Evolutionary conservation across 345 rosid species (phyloP).

Genomic region (Camelina hispida): DNA sequence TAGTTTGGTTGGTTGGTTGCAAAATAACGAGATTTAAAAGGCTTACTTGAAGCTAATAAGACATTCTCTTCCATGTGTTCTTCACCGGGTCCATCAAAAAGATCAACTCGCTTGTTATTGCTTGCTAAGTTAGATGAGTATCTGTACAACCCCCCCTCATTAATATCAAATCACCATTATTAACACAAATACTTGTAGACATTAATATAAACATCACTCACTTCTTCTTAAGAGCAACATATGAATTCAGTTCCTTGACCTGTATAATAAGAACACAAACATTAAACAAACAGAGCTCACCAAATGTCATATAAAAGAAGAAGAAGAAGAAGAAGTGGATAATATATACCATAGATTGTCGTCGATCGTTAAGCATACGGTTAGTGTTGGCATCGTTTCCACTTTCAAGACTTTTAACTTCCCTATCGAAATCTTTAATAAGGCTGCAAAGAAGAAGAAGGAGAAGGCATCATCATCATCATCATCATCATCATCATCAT

Average conservation of each 20-base stretch:
- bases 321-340: not conserved
- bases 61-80: slow-evolving; percentile 83
- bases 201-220: slow-evolving; percentile 37
- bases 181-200: not conserved
- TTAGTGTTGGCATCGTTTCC: slow-evolving; percentile 67
- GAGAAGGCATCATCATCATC: slow-evolving; percentile 11
- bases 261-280: slow-evolving; percentile 43
- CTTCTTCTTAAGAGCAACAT: slow-evolving; percentile 83
- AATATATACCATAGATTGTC: slow-evolving; percentile 72
- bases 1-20: slow-evolving; percentile 25
- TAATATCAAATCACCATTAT: slow-evolving; percentile 15
- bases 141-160: slow-evolving; percentile 50
- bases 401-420: slow-evolving; percentile 71
- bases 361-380: slow-evolving; percentile 77
- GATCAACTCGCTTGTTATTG: slow-evolving; percentile 82
- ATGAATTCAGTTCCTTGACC: slow-evolving; percentile 85
- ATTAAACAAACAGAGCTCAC: slow-evolving; percentile 6
- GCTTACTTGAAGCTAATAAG: slow-evolving; percentile 85
- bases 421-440: slow-evolving; percentile 89
- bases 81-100: slow-evolving; percentile 86
- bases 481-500: not conserved
- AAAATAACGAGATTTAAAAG: slow-evolving; percentile 17
- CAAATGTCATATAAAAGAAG: not conserved
- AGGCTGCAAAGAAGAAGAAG: slow-evolving; percentile 59
- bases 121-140: slow-evolving; percentile 71